phyloP scores from a whole-genome alignment of 768 basidiomycete genomes.

The Pleurotus djamor region DNA sequence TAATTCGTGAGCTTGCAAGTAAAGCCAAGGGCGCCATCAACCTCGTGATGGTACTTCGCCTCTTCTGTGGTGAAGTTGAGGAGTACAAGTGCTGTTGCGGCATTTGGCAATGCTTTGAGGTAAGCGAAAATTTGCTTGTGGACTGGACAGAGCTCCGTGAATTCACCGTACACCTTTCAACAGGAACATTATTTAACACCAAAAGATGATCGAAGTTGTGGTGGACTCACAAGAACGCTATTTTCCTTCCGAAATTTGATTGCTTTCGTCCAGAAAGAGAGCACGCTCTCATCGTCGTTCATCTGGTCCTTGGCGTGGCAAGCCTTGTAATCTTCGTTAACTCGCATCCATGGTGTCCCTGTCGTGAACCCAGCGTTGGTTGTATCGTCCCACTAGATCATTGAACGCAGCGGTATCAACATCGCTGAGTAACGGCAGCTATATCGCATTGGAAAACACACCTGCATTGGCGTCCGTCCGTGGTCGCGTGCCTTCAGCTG shows the following conservation, averaged over 20 bases:
- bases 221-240: conserved; percentile 41
- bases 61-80: conserved; percentile 43
- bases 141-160: conserved; percentile 40
- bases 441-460: conserved; percentile 16
- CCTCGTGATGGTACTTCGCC: conserved; percentile 15
- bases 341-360: conserved; percentile 71
- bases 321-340: conserved; percentile 60
- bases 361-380: conserved; percentile 64
- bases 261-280: conserved; percentile 59
- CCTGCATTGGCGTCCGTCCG: conserved; percentile 69
- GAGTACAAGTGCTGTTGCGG: conserved; percentile 35
- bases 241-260: conserved; percentile 51
- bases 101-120: conserved; percentile 32
- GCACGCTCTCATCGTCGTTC: conserved; percentile 48
- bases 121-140: conserved; percentile 58
- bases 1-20: not conserved
- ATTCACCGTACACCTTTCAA: conserved; percentile 70
- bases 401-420: not conserved
- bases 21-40: too few relatives aligned
- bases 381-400: conserved; percentile 50
- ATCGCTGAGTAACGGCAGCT: not conserved
- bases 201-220: conserved; percentile 16
- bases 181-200: too few relatives aligned
- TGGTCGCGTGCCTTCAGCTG: conserved; percentile 71
- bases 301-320: conserved; percentile 58